A percentile compares a stretch with the other conserved stretches of the same genome.
These are phyloP conservation scores for Populus euphratica DNA, from an alignment of 345 rosid species.

Conservation along the genomic window DNA sequence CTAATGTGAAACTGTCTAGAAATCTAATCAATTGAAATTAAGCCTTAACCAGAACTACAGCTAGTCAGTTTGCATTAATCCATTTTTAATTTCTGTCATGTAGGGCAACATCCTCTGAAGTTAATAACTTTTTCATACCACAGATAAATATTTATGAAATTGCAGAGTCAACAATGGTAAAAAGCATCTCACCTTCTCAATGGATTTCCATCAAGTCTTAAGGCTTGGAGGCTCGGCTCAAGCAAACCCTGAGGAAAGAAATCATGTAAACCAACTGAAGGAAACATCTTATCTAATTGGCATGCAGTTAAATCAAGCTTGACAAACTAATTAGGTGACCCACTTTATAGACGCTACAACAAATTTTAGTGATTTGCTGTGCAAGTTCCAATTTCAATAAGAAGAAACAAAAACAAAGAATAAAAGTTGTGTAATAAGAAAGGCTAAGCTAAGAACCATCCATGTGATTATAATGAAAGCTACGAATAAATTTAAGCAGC, in stretches of 20 bases:
- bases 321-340: neutral
- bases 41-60: neutral
- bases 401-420: neutral
- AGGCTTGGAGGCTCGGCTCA: constrained; percentile 68
- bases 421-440: neutral
- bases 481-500: neutral
- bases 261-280: neutral
- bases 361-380: neutral
- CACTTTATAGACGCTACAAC: neutral
- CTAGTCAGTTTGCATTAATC: too few relatives aligned
- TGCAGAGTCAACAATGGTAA: neutral
- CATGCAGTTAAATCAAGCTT: neutral
- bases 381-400: neutral
- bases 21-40: neutral
- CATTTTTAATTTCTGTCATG: too few relatives aligned
- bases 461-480: neutral
- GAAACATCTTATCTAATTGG: neutral
- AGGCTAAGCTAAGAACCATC: neutral
- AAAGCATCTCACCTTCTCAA: constrained; percentile 55
- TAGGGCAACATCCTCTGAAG: too few relatives aligned
- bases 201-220: constrained; percentile 88
- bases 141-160: too few relatives aligned
- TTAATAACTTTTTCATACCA: too few relatives aligned
- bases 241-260: constrained; percentile 62
- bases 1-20: neutral